Evolutionary conservation across 2,329 filamentous ascomycete species (phyloP).

Genomic region (Pestalotiopsis sp.): DNA sequence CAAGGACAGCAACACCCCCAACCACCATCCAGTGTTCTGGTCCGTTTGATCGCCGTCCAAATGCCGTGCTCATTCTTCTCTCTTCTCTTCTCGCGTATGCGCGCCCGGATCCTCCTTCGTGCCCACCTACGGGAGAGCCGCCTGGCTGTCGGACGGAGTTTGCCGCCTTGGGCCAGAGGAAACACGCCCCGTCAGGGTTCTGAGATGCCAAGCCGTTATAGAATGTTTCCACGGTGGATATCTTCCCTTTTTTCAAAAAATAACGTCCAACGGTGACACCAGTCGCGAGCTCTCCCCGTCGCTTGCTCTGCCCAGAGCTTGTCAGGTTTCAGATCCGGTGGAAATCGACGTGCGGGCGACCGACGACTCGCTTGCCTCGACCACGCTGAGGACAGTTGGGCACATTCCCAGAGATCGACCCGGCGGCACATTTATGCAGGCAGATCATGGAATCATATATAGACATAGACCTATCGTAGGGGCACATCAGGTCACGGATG

Average conservation of each 20-base stretch:
- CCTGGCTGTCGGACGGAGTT: neutral
- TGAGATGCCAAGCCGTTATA: slow-evolving; percentile 11
- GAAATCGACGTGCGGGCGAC: neutral
- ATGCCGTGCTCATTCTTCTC: neutral
- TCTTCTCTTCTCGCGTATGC: neutral
- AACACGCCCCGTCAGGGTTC: neutral
- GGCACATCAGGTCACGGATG: too few species aligned
- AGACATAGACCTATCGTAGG: too few species aligned
- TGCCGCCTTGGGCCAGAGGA: neutral
- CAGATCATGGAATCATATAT: too few species aligned
- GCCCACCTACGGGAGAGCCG: neutral
- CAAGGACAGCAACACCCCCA: too few species aligned
- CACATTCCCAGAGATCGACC: too few species aligned
- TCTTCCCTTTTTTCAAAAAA: neutral
- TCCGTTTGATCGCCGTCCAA: slow-evolving; percentile 3
- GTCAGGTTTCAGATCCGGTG: neutral
- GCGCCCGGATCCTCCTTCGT: neutral
- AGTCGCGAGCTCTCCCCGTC: neutral
- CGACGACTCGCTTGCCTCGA: neutral
- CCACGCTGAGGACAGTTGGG: too few species aligned
- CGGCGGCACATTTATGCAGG: too few species aligned
- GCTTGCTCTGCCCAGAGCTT: neutral
- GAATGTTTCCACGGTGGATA: slow-evolving; percentile 2
- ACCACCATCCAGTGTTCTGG: too few species aligned
- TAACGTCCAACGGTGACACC: neutral